Evolutionary conservation across 2,329 filamentous ascomycete genomes (phyloP), one percentile per base, ranked within the genome.

Genomic region (Penicillium occitanis): DNA sequence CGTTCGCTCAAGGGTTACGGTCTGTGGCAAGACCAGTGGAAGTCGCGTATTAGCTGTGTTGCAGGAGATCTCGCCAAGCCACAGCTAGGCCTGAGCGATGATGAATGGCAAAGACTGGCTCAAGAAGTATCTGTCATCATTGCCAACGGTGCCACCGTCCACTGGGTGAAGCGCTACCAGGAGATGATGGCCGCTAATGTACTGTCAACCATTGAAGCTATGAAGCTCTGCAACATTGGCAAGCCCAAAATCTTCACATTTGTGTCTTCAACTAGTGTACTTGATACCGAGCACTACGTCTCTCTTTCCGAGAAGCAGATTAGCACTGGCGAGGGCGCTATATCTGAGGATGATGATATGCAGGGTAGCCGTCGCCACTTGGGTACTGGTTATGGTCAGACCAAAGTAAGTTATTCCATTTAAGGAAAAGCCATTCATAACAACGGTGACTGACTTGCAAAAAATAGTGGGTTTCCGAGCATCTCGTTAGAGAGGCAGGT

Each of bases 301-400:
- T 81, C 90, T 58, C 85, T 93, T 46, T 95, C 92, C 0, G 82
- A 89, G 65, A 81, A 86, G 63, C 84, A 84, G 65, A 79, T 86
- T 37, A 82, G 82, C 11, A 84, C 85, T 37, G 90, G 90, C 10
- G 87, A 86, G 7, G 82, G 82, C 22, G 87, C 87, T 13, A 85
- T 97, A 17, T 82, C 84, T 22, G 94, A 97, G 76, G 84, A 83
- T 0, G 93, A 97, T 74, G 88, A 94, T 70, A 83, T 97, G 68
- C 82, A 87, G 70, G 92, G 93, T 63, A 93, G 91, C 73, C 85
- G 88, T 46, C 88, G 83, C 62, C 91, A 91, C 37, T 87, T 97
- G 1, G 88, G 88, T 46, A 97, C 91, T 0, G 93, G 94, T 5
- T 97, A 97, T 73, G 93, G 94, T 2, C 93, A 97, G 77, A 88